A percentile compares a stretch with the other conserved stretches of the same genome.
phyloP scores from a whole-genome alignment of 768 basidiomycete genomes.

The Cyclocybe cylindracea region DNA sequence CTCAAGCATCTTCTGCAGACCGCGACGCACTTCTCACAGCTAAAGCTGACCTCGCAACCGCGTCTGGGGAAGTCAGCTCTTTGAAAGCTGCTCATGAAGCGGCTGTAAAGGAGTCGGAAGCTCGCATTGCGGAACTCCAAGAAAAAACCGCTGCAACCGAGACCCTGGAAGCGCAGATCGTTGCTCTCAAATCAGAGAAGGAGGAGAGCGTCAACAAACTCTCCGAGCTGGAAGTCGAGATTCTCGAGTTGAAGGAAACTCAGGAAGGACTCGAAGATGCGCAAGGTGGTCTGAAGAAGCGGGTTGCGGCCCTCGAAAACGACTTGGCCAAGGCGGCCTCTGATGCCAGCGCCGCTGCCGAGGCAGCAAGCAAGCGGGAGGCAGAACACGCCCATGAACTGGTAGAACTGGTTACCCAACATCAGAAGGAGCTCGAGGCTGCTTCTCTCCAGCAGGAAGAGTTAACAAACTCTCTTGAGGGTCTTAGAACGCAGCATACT shows the following conservation, averaged over 20 bases:
- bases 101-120: slow-evolving; percentile 47
- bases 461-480: slow-evolving; percentile 43
- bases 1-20: slow-evolving; percentile 57
- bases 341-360: slow-evolving; percentile 47
- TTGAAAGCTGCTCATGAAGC: slow-evolving; percentile 51
- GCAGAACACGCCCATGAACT: slow-evolving; percentile 40
- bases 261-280: slow-evolving; percentile 67
- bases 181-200: slow-evolving; percentile 58
- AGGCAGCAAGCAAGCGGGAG: slow-evolving; percentile 49
- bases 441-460: slow-evolving; percentile 45
- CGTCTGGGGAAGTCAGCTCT: slow-evolving; percentile 50
- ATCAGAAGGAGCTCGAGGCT: slow-evolving; percentile 47
- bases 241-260: slow-evolving; percentile 73
- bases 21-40: slow-evolving; percentile 66
- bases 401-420: slow-evolving; percentile 41
- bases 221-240: slow-evolving; percentile 81
- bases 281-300: slow-evolving; percentile 43
- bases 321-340: slow-evolving; percentile 50
- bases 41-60: slow-evolving; percentile 58
- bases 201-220: slow-evolving; percentile 72
- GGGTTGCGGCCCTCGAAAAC: slow-evolving; percentile 52
- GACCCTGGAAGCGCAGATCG: slow-evolving; percentile 49
- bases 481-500: slow-evolving; percentile 48
- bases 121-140: slow-evolving; percentile 48
- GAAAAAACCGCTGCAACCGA: slow-evolving; percentile 42